Percentiles rank a stretch among this genome's conserved stretches.
Conservation (phyloP, 2,329 filamentous ascomycete genomes). For the Pseudopithomyces chartarum region DNA sequence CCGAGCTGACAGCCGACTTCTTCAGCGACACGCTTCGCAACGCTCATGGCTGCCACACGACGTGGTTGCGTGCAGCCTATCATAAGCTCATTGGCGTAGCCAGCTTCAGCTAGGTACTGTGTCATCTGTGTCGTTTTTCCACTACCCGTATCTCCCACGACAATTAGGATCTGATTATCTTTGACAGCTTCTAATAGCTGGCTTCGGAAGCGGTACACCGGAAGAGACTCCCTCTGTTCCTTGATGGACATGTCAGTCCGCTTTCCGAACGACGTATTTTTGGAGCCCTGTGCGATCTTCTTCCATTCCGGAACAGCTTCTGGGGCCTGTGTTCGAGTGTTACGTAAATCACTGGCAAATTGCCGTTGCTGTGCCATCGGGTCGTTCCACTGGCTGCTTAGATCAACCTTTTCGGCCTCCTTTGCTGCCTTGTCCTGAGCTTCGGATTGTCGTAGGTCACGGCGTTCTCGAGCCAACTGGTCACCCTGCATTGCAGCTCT, state of each 20-base stretch:
- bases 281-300: constrained; percentile 71
- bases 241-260: constrained; percentile 92
- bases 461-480: constrained; percentile 82
- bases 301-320: constrained; percentile 93
- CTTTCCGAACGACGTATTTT: constrained; percentile 80
- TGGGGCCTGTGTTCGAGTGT: constrained; percentile 62
- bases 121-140: constrained; percentile 97
- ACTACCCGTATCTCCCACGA: constrained; percentile 95
- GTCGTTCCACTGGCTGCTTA: constrained; percentile 93
- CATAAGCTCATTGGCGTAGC: constrained; percentile 83
- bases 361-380: constrained; percentile 90
- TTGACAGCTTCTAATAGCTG: constrained; percentile 86
- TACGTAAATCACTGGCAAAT: constrained; percentile 86
- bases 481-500: constrained; percentile 94
- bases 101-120: constrained; percentile 91
- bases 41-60: constrained; percentile 97
- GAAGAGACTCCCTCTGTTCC: constrained; percentile 86
- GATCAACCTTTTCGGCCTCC: constrained; percentile 75
- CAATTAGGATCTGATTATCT: constrained; percentile 90
- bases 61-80: constrained; percentile 97
- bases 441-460: constrained; percentile 88
- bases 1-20: constrained; percentile 94
- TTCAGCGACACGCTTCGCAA: constrained; percentile 95
- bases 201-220: constrained; percentile 85
- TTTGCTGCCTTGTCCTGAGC: constrained; percentile 77